These are phyloP conservation scores for Vitis amurensis DNA, from an alignment of 164 flowering plant species.

Conservation along the genomic window DNA sequence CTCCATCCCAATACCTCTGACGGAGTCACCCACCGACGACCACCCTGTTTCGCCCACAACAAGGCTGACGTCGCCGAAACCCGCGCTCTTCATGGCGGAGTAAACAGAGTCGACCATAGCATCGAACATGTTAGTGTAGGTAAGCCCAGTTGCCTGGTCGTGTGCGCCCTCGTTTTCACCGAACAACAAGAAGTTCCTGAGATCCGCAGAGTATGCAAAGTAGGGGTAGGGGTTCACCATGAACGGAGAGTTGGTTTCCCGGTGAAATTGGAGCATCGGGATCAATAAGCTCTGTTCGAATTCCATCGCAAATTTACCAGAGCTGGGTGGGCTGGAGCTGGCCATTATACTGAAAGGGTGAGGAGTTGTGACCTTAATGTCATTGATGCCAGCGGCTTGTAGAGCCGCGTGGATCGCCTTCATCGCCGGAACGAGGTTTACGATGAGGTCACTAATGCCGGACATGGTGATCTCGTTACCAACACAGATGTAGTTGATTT, in stretches of 20 bases:
- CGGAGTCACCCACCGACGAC: slow-evolving; percentile 68
- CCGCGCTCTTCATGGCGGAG: slow-evolving; percentile 63
- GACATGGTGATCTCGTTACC: slow-evolving; percentile 48
- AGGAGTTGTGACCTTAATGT: slow-evolving; percentile 35
- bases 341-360: slow-evolving; percentile 45
- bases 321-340: slow-evolving; percentile 41
- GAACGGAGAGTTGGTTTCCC: slow-evolving; percentile 39
- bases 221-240: slow-evolving; percentile 52
- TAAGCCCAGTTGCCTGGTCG: slow-evolving; percentile 28
- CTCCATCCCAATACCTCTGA: slow-evolving; percentile 38
- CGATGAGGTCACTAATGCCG: slow-evolving; percentile 34
- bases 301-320: slow-evolving; percentile 39
- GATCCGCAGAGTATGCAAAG: slow-evolving; percentile 29
- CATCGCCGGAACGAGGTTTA: slow-evolving; percentile 42
- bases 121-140: slow-evolving; percentile 53
- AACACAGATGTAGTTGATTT: slow-evolving; percentile 36
- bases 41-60: slow-evolving; percentile 88
- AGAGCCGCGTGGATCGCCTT: slow-evolving; percentile 32
- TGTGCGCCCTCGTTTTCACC: slow-evolving; percentile 34
- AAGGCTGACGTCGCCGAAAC: slow-evolving; percentile 71
- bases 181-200: slow-evolving; percentile 40
- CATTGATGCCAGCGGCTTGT: slow-evolving; percentile 18
- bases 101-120: slow-evolving; percentile 45
- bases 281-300: slow-evolving; percentile 34
- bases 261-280: slow-evolving; percentile 40